A percentile compares a stretch with the other conserved stretches of the same genome.
These are phyloP conservation scores for Spinellus fusiger DNA, from an alignment of 192 early-diverging fungal genomes.

Conservation along the genomic window DNA sequence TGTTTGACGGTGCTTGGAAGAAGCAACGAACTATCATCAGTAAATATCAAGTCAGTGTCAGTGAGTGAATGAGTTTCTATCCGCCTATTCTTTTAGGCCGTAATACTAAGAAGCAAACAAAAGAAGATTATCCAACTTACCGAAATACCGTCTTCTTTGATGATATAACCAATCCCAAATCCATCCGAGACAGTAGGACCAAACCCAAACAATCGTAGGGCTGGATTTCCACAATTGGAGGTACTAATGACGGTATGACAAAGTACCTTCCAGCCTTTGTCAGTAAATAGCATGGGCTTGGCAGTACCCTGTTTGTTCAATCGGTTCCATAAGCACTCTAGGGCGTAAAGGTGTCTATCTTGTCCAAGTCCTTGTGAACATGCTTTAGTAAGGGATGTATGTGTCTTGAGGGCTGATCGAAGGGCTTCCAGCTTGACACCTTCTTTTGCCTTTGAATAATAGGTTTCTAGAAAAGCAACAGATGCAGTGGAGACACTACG, in stretches of 20 bases:
- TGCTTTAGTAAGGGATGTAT: constrained; percentile 57
- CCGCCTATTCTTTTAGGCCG: no score
- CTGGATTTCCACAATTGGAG: constrained; percentile 60
- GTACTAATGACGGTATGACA: constrained; percentile 65
- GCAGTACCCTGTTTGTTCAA: constrained; percentile 19
- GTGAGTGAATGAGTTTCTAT: no score
- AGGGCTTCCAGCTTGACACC: constrained; percentile 43
- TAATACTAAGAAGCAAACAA: not conserved
- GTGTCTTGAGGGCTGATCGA: constrained; percentile 54
- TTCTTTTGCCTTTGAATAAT: constrained; percentile 50
- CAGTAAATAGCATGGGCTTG: constrained; percentile 39
- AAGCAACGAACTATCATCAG: constrained; percentile 30
- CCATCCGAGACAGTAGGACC: constrained; percentile 74
- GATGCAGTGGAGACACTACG: constrained; percentile 62
- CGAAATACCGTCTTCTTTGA: constrained; percentile 42
- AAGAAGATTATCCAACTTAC: constrained; percentile 26
- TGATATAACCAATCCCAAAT: constrained; percentile 83
- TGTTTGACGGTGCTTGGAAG: constrained; percentile 47
- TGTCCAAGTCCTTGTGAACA: constrained; percentile 75
- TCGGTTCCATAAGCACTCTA: constrained; percentile 56
- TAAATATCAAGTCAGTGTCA: no score
- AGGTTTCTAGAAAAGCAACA: constrained; percentile 55
- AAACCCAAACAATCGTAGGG: constrained; percentile 72
- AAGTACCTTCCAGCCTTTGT: constrained; percentile 38
- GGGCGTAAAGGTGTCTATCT: constrained; percentile 84